phyloP scores from a whole-genome alignment of 805 yeast genomes.

The Candida golubevii region DNA sequence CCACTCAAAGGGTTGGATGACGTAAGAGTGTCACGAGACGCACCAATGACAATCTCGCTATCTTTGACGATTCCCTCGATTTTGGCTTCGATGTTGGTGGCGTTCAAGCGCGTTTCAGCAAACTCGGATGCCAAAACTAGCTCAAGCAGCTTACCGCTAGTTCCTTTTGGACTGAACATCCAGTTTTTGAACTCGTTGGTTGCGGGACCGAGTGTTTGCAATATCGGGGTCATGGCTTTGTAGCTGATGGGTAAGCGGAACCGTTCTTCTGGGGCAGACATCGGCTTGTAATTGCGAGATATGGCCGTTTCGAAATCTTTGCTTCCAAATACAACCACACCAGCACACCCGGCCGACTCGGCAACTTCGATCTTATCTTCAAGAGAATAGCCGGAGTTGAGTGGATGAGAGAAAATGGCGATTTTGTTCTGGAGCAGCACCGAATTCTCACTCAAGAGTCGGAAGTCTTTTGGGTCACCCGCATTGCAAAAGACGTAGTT shows the following conservation, averaged over 20 bases:
- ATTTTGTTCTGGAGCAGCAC: conserved; percentile 23
- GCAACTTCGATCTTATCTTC: conserved; percentile 13
- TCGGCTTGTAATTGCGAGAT: conserved; percentile 12
- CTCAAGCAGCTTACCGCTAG: conserved; percentile 6
- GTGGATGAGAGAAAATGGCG: conserved; percentile 23
- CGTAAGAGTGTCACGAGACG: conserved; percentile 36
- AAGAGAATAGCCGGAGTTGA: conserved; percentile 3
- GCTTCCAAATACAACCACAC: conserved; percentile 14
- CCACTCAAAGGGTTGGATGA: conserved; percentile 34
- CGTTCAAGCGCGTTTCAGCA: conserved; percentile 1
- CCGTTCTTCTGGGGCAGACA: neutral
- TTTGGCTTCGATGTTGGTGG: conserved; percentile 30
- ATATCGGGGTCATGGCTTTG: conserved; percentile 12
- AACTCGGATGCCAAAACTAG: conserved; percentile 6
- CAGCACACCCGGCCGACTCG: conserved; percentile 12
- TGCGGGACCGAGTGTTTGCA: conserved; percentile 10
- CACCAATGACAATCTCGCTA: conserved; percentile 38
- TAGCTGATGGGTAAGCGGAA: conserved; percentile 16
- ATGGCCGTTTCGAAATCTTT: conserved; percentile 8
- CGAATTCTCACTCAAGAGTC: conserved; percentile 16
- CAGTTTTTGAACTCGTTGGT: conserved; percentile 8
- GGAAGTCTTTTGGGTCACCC: conserved; percentile 30
- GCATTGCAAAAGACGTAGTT: conserved; percentile 28
- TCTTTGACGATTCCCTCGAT: conserved; percentile 37
- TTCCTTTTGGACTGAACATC: conserved; percentile 9